Evolutionary conservation across 2,329 filamentous ascomycete species (phyloP).

Genomic region (Venturia asperata): DNA sequence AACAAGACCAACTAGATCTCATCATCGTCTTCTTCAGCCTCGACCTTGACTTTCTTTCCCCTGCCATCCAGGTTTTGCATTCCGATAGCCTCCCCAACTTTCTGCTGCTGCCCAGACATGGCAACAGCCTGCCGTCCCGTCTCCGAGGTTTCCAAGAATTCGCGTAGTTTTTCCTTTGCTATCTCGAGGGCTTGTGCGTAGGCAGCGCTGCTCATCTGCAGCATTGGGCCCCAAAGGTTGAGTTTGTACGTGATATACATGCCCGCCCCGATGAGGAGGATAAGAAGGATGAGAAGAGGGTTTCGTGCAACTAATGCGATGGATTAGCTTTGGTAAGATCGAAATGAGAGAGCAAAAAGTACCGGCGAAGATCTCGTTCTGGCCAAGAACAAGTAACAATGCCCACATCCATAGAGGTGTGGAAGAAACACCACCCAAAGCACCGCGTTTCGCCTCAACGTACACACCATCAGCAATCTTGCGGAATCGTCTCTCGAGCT

Average conservation of each 20-base stretch:
- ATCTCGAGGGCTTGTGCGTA: slow-evolving; percentile 80
- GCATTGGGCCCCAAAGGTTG: slow-evolving; percentile 91
- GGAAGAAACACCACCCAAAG: slow-evolving; percentile 90
- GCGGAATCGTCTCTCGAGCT: slow-evolving; percentile 91
- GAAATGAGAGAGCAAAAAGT: slow-evolving; percentile 36
- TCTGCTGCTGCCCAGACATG: slow-evolving; percentile 42
- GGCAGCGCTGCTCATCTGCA: slow-evolving; percentile 90
- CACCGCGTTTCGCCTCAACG: slow-evolving; percentile 93
- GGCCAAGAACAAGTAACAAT: slow-evolving; percentile 81
- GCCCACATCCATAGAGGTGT: slow-evolving; percentile 93
- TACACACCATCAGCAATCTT: slow-evolving; percentile 97
- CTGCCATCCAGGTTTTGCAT: slow-evolving; percentile 37
- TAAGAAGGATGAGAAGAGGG: slow-evolving; percentile 82
- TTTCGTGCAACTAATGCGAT: slow-evolving; percentile 72
- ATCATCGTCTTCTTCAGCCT: slow-evolving; percentile 29
- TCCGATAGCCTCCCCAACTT: slow-evolving; percentile 24
- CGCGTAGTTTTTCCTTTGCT: slow-evolving; percentile 81
- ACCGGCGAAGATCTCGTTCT: slow-evolving; percentile 97
- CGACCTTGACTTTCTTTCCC: slow-evolving; percentile 29
- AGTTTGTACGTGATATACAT: slow-evolving; percentile 88
- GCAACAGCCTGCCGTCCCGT: slow-evolving; percentile 75
- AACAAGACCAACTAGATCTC: slow-evolving; percentile 26
- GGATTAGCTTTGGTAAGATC: slow-evolving; percentile 22
- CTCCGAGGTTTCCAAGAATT: slow-evolving; percentile 84
- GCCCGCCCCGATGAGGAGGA: slow-evolving; percentile 67